Percentiles rank a stretch among this genome's conserved stretches.
phyloP scores from a whole-genome alignment of 345 rosid species.

The Durio zibethinus region DNA sequence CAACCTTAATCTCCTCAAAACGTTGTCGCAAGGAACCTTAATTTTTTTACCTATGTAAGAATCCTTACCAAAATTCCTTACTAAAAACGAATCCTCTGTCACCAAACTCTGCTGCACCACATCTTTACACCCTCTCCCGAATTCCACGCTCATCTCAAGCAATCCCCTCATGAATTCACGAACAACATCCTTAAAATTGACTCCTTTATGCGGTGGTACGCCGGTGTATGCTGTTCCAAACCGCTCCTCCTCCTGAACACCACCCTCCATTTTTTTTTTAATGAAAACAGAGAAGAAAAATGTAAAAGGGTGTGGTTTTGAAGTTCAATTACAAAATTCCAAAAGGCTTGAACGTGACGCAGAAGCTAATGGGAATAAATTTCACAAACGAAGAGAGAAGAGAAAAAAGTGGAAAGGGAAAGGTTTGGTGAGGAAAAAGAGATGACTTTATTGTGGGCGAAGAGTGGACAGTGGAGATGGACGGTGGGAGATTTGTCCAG shows the following conservation, averaged over 20 bases:
- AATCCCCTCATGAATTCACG: slow-evolving; percentile 52
- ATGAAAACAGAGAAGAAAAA: not conserved
- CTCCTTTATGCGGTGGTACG: not conserved
- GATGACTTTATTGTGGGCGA: not conserved
- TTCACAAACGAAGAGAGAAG: not conserved
- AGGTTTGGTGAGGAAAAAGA: not conserved
- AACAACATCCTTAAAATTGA: slow-evolving; percentile 33
- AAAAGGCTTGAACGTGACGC: not conserved
- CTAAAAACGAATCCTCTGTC: slow-evolving; percentile 49
- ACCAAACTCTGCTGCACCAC: slow-evolving; percentile 52
- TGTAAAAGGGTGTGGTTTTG: not conserved
- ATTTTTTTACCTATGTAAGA: slow-evolving; percentile 37
- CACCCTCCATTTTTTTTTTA: slow-evolving; percentile 1
- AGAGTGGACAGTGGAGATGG: not conserved
- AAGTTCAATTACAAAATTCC: not conserved
- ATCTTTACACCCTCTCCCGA: slow-evolving; percentile 62
- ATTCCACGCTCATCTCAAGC: slow-evolving; percentile 53
- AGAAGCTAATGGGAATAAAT: not conserved
- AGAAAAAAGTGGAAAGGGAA: not conserved
- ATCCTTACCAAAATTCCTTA: slow-evolving; percentile 36
- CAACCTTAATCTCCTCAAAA: slow-evolving; percentile 29
- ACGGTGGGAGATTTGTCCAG: not conserved
- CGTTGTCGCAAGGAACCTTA: slow-evolving; percentile 26
- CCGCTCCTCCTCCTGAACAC: not conserved
- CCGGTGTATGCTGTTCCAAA: not conserved